Evolutionary conservation across 352 stramenopile species (phyloP), one percentile per base, ranked within the genome.

Genomic region (Thraustotheca clavata): DNA sequence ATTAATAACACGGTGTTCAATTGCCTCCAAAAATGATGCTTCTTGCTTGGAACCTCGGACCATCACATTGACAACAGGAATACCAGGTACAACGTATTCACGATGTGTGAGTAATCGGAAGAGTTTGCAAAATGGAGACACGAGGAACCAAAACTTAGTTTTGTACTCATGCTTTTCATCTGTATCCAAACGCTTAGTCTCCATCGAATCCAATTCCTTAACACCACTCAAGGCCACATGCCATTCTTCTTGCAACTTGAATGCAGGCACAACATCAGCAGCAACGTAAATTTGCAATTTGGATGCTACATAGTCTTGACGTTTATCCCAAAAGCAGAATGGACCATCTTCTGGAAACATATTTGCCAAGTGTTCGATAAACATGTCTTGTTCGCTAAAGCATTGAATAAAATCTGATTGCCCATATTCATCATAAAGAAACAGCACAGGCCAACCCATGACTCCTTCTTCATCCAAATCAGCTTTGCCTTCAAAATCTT

Each of bases 271-370:
- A 33, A 89, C 77, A 38, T 94, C 73, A 5, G 79, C 80, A 1
- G 78, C 79, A 11, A 79, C 83, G 52, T 89, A 93, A 26, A 92
- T 69, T 20, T 86, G 79, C 31, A 94, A 69, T 22, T 83, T 76
- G 29, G 82, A 92, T 20, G 83, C 86, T 48, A 86, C 74, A 63
- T 90, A 94, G 67, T 86, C 72, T 12, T 85, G 61, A 3, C 79
- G 71, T 12, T 57, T 69, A 70, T 94, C 86, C 86, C 86, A 94
- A 22, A 92, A 73, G 40, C 80, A 86, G 66, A 83, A 90, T 48
- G 86, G 82, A 0, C 86, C 86, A 41, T 91, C 83, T 54, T 94
- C 86, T 0, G 86, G 86, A 70, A 94, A 94, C 83, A 93, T 93
- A 70, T 93, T 93, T 62, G 83, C 86, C 57, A 94, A 63, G 70